Conservation (phyloP, 805 yeast genomes). For the Millerozyma acaciae region DNA sequence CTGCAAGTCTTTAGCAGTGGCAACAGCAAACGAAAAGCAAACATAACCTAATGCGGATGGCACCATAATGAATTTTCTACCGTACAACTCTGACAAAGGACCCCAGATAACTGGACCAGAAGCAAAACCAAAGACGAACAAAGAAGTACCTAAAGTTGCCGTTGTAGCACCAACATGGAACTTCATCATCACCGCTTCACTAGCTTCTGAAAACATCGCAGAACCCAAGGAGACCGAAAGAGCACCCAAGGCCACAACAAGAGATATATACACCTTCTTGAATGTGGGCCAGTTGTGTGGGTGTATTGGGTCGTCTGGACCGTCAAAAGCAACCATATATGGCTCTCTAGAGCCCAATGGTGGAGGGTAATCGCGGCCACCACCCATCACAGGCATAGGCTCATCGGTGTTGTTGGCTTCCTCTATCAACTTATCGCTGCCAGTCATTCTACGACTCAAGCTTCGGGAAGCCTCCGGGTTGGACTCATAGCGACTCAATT, state of each 20-base stretch:
- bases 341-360: conserved; percentile 9
- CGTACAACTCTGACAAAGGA: conserved; percentile 76
- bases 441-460: conserved; percentile 17
- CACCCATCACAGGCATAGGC: conserved; percentile 17
- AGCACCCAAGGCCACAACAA: conserved; percentile 44
- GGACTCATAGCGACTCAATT: conserved; percentile 16
- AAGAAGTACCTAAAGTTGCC: conserved; percentile 67
- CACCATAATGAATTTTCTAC: conserved; percentile 61
- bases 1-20: conserved; percentile 70
- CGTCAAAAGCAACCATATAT: conserved; percentile 13
- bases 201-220: conserved; percentile 65
- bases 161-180: conserved; percentile 61
- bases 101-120: conserved; percentile 85
- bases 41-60: conserved; percentile 39
- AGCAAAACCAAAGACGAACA: conserved; percentile 81
- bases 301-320: conserved; percentile 16
- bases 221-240: conserved; percentile 44
- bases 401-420: conserved; percentile 21
- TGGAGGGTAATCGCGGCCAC: conserved; percentile 13
- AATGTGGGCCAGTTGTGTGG: conserved; percentile 33
- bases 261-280: conserved; percentile 19
- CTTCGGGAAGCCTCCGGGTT: conserved; percentile 14
- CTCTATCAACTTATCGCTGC: conserved; percentile 16
- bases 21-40: conserved; percentile 52
- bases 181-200: conserved; percentile 38